Evolutionary conservation across 2,329 filamentous ascomycete species (phyloP), one percentile per base, ranked within the genome.

Genomic region (Claviceps quebecensis): DNA sequence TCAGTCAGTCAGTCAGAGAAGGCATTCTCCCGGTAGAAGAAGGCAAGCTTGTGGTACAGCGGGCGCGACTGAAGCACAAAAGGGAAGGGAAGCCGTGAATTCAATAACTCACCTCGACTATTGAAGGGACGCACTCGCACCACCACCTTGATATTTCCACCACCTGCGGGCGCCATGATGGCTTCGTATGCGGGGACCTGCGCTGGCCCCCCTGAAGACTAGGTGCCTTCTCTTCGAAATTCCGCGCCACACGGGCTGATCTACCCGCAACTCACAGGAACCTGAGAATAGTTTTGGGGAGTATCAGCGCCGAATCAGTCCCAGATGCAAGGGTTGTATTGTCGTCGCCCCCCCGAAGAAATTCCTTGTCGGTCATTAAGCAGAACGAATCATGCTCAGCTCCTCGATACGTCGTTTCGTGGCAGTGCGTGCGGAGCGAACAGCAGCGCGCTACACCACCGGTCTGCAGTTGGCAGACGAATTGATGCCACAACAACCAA

Each of bases 131-230:
- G 82, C 61, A 86, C 84, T 73, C 93, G 83, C 75, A 98, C 93
- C 76, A 98, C 93, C 73, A 98, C 93, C 83, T 98, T 98, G 70
- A 98, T 98, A 67, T 98, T 98, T 66, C 93, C 90, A 72, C 86
- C 89, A 64, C 87, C 87, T 60, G 78, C 72, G 55, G 73, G 67
- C 58, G 67, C 61, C 67, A 69, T 69, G 61, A 50, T 57, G 61
- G 58, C 45, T 53, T 55, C 53, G 57, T 57, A 57, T 56, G 58
- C 54, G 65, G 67, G 66, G 67, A 67, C 66, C 67, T 55, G 55
- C 48, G 53, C 40, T 58, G 65, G 67, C 62, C 64, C 66, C 65
- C 65, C 66, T 61, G 51, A 47, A 58, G 50, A 52, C 51, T 50
- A 51, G 52, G 50, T 51, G 57, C 60, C 54, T 54, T 55, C 52